Evolutionary conservation across 768 basidiomycete species (phyloP), one percentile per base, ranked within the genome.

Genomic region (Tulasnella sp.): DNA sequence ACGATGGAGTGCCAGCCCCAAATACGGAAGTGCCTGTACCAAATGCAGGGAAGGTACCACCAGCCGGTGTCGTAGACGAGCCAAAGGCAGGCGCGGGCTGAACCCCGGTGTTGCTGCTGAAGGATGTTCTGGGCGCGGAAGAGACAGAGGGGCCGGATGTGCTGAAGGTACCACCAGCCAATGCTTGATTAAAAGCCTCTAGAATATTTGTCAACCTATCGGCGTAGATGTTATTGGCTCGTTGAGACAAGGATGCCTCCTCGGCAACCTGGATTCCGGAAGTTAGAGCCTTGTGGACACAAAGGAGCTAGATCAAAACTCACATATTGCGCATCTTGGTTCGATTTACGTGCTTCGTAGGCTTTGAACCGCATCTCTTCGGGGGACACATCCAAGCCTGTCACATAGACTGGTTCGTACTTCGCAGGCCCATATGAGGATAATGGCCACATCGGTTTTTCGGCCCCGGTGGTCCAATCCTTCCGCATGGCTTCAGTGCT

Each of bases 361-460:
- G 86, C 86, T 63, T 78, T 82, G 38, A 84, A 73, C 45, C 87
- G 77, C 47, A 94, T 71, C 70, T 96, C 92, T 66, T 94, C 92
- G 0, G 79, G 79, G 0, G 83, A 86, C 62, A 84, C 75, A 64
- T 96, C 91, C 30, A 85, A 70, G 2, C 80, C 83, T 8, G 71
- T 58, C 17, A 96, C 69, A 4, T 94, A 64, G 21, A 74, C 79
- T 0, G 82, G 82, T 64, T 91, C 88, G 61, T 77, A 67, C 68
- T 93, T 95, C 3, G 81, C 80, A 21, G 88, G 81, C 0, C 77
- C 90, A 68, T 87, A 94, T 0, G 81, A 84, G 0, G 88, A 83
- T 0, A 94, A 73, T 13, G 85, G 84, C 85, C 87, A 96, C 11
- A 77, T 45, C 0, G 91, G 92, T 66, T 81, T 84, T 15, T 93